Base-by-base conservation (phyloP, 805 yeast species). In the Starmerella kuoi region DNA sequence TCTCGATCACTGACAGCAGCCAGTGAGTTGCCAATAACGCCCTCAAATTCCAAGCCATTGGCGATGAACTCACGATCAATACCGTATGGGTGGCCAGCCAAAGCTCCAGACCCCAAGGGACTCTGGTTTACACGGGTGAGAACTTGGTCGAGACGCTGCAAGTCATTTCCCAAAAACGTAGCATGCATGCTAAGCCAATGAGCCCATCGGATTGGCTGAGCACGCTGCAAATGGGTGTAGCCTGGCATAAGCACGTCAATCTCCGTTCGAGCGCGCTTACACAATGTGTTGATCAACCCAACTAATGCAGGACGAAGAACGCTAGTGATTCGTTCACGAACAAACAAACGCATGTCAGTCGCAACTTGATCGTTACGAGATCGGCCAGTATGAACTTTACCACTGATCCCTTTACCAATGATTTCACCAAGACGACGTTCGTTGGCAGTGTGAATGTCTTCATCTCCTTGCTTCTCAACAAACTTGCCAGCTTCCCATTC, bases 31-130 rank as follows among this genome's bases (percentile, higher is more conserved):
- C 97, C 97, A 66, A 91, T 87, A 36, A 84, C 86, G 4, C 86
- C 78, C 42, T 69, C 64, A 55, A 91, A 91, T 0, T 88, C 93
- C 33, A 91, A 70, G 17, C 76, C 81, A 37, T 70, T 57, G 20
- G 96, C 95, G 51, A 91, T 63, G 56, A 65, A 86, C 60, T 88
- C 95, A 60, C 99, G 74, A 64, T 91, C 97, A 51, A 91, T 84
- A n/a, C 97, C 97, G 58, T 87, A 91, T 31, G 99, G 98, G 61
- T 91, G 98, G 44, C 99, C 99, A 17, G 99, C 98, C 47, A 91
- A 72, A 6, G 99, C 99, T 55, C 99, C 99, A 4, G 88, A 77
- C 42, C 99, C 99, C 47, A 91, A 70, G 34, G 99, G 99, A 28
- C 86, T 79, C 53, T 72, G 76, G 60, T 93, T 91, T 43, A 85